These are phyloP conservation scores for Mikania micrantha DNA, from an alignment of 129 eudicot species.

Conservation along the genomic window DNA sequence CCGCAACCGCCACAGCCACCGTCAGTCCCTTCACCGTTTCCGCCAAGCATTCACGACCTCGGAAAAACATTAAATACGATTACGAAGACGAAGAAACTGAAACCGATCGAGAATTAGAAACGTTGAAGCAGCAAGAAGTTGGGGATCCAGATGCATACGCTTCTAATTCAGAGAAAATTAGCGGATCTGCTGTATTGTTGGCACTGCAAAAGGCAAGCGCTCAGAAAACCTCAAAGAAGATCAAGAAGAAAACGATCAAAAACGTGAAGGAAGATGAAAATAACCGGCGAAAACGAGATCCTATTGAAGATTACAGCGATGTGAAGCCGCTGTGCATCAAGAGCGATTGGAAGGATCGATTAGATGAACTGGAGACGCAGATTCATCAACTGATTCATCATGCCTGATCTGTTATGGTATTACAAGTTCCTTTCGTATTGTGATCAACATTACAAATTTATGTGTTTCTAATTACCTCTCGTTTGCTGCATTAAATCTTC, in stretches of 20 bases:
- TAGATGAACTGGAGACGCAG: conserved; percentile 50
- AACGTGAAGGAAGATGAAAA: neutral
- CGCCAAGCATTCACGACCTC: conserved; percentile 16
- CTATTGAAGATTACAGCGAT: conserved; percentile 12
- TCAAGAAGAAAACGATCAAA: neutral
- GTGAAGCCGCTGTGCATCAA: conserved; percentile 39
- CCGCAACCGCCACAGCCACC: neutral
- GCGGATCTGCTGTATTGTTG: conserved; percentile 44
- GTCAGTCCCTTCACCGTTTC: conserved; percentile 10
- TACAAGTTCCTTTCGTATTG: neutral
- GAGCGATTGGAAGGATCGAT: conserved; percentile 45
- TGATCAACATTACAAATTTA: neutral
- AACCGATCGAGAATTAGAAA: conserved; percentile 5
- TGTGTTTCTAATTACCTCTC: neutral
- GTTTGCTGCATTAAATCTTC: neutral
- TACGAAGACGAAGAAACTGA: conserved; percentile 9
- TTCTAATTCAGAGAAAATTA: conserved; percentile 17
- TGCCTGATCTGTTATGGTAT: neutral
- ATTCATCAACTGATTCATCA: conserved; percentile 29
- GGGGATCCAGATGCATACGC: conserved; percentile 5
- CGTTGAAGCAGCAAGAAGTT: conserved; percentile 2
- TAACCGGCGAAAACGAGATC: neutral
- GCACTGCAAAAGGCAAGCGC: conserved; percentile 44
- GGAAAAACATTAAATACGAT: conserved; percentile 9
- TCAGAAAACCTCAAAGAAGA: conserved; percentile 24